These are phyloP conservation scores for Micractinium sp. DNA, from an alignment of 139 green algal genomes.

Conservation along the genomic window DNA sequence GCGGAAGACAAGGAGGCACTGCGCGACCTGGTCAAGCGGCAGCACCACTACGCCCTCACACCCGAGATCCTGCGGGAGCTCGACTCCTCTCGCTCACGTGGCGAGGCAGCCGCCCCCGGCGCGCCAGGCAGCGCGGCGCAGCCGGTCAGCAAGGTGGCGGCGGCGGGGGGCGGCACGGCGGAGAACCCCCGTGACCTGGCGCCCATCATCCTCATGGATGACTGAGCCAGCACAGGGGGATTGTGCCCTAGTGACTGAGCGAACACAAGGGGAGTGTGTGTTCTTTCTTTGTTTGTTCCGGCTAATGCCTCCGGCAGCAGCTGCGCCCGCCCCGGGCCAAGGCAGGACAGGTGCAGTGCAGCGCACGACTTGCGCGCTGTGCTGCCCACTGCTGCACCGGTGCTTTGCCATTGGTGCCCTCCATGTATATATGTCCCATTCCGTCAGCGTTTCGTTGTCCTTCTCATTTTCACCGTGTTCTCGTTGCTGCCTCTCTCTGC, in stretches of 20 bases:
- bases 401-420: background rate
- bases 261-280: too few species aligned
- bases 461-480: background rate
- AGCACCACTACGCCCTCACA: constrained; percentile 92
- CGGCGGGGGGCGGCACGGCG: constrained; percentile 46
- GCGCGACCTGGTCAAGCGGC: constrained; percentile 73
- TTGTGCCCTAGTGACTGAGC: too few species aligned
- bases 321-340: background rate
- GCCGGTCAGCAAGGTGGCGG: constrained; percentile 12
- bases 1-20: constrained; percentile 84
- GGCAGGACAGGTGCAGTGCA: too few species aligned
- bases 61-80: constrained; percentile 93
- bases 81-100: constrained; percentile 55
- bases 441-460: too few species aligned
- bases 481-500: background rate
- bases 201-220: constrained; percentile 84
- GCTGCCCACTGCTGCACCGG: background rate
- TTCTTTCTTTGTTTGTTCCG: too few species aligned
- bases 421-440: background rate
- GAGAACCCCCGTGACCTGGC: constrained; percentile 79
- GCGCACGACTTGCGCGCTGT: background rate
- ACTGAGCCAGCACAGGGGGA: constrained; percentile 40
- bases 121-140: background rate
- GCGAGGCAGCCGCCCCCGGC: constrained; percentile 5
- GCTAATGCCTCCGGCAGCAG: background rate